These are phyloP conservation scores for Lentinula novae-zelandiae DNA, from an alignment of 1,284 basidiomycete species.

Conservation along the genomic window DNA sequence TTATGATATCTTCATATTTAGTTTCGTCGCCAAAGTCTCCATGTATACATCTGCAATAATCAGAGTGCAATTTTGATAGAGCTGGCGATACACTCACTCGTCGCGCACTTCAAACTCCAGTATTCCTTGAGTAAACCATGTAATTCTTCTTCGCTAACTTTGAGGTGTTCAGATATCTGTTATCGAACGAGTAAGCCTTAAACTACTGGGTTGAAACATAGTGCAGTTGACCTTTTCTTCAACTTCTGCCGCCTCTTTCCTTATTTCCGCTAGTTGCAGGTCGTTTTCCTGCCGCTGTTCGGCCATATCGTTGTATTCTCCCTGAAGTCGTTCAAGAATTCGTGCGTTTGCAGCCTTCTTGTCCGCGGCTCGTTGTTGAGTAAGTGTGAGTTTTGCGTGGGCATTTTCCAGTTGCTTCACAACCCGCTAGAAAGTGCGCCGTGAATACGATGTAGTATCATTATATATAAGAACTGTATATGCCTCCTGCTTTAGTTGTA, in stretches of 20 bases:
- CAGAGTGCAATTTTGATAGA: neutral
- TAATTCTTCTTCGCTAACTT: conserved; percentile 68
- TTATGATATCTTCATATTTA: conserved; percentile 43
- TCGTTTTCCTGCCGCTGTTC: conserved; percentile 73
- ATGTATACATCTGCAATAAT: conserved; percentile 64
- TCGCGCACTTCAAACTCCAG: conserved; percentile 74
- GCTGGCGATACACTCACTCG: conserved; percentile 44
- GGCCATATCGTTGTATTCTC: conserved; percentile 75
- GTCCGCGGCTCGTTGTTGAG: conserved; percentile 72
- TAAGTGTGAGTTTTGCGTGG: conserved; percentile 70
- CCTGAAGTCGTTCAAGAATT: conserved; percentile 67
- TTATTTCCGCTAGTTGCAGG: conserved; percentile 67
- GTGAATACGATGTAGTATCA: conserved; percentile 2
- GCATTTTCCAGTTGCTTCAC: conserved; percentile 74
- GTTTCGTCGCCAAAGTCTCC: conserved; percentile 73
- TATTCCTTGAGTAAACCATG: conserved; percentile 78
- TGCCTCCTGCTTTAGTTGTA: conserved; percentile 65
- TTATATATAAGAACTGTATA: conserved; percentile 9
- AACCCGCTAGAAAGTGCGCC: conserved; percentile 50
- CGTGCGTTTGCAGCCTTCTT: conserved; percentile 64
- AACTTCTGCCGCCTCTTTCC: conserved; percentile 60
- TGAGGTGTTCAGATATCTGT: conserved; percentile 73
- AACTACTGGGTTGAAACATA: neutral
- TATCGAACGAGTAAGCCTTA: neutral
- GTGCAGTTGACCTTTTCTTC: conserved; percentile 51